These are phyloP conservation scores for Xylaria sp. DNA, from an alignment of 2,329 filamentous ascomycete genomes.

Conservation along the genomic window DNA sequence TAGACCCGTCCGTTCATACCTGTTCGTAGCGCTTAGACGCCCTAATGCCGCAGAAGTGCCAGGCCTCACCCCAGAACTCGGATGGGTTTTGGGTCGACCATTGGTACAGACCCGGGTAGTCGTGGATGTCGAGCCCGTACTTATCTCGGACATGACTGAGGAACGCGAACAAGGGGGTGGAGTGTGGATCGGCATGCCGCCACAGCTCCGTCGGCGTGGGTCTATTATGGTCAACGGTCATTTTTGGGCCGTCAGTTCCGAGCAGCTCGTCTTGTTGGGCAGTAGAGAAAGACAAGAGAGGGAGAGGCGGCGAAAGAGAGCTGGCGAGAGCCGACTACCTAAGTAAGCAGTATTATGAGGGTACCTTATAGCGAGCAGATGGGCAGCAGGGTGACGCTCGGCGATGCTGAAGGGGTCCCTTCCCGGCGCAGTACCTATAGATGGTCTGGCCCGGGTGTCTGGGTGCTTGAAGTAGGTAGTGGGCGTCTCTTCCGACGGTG, in stretches of 20 bases:
- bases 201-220: slow-evolving; percentile 61
- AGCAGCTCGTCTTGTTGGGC: too few species aligned
- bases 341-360: too few species aligned
- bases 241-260: slow-evolving; percentile 15
- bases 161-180: slow-evolving; percentile 75
- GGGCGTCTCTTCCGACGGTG: slow-evolving; percentile 16
- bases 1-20: slow-evolving; percentile 49
- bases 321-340: background rate
- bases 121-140: slow-evolving; percentile 64
- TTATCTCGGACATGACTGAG: slow-evolving; percentile 71
- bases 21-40: slow-evolving; percentile 67
- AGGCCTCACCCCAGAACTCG: slow-evolving; percentile 83
- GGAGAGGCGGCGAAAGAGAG: background rate
- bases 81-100: slow-evolving; percentile 83
- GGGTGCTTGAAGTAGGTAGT: too few species aligned
- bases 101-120: slow-evolving; percentile 76
- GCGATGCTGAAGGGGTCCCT: slow-evolving; percentile 4
- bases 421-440: too few species aligned
- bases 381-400: background rate
- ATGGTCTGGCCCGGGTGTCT: too few species aligned
- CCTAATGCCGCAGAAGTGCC: slow-evolving; percentile 80
- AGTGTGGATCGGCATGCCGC: slow-evolving; percentile 69
- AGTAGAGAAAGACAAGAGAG: background rate
- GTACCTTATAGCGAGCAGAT: too few species aligned
- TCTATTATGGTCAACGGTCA: slow-evolving; percentile 32